Conservation (phyloP, 805 yeast genomes). For the Schizosaccharomyces japonicus region DNA sequence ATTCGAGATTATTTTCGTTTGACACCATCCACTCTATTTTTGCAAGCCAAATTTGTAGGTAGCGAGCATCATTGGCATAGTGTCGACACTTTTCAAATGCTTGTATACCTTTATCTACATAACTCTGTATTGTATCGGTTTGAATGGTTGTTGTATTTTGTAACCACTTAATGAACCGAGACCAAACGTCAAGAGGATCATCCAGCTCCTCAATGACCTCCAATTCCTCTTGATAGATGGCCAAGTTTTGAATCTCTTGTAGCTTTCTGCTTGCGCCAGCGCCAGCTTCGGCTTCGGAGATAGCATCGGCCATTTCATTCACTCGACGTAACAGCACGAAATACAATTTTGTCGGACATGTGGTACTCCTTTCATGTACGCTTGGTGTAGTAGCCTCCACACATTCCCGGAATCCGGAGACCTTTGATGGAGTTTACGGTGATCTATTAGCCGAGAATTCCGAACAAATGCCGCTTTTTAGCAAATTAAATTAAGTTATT, state of each 20-base stretch:
- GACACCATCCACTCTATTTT: slow-evolving; percentile 45
- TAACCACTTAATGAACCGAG: slow-evolving; percentile 60
- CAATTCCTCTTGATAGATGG: slow-evolving; percentile 21
- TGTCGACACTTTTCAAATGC: slow-evolving; percentile 27
- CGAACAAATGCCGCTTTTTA: too few species aligned
- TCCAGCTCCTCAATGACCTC: slow-evolving; percentile 36
- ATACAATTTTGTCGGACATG: too few species aligned
- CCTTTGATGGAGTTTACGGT: too few species aligned
- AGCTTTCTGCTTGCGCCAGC: too few species aligned
- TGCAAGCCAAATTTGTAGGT: slow-evolving; percentile 56
- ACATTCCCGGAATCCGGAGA: too few species aligned
- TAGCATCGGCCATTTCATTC: too few species aligned
- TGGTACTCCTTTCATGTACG: too few species aligned
- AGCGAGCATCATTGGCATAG: slow-evolving; percentile 66
- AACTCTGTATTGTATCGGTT: slow-evolving; percentile 38
- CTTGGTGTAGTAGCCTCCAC: too few species aligned
- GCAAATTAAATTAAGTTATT: too few species aligned
- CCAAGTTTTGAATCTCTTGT: neutral
- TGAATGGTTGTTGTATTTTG: slow-evolving; percentile 38
- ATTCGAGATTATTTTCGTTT: slow-evolving; percentile 46
- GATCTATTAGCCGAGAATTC: too few species aligned
- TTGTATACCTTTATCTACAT: slow-evolving; percentile 50
- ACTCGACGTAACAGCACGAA: too few species aligned
- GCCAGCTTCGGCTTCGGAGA: too few species aligned
- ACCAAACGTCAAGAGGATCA: slow-evolving; percentile 57